phyloP scores from a whole-genome alignment of 805 yeast genomes.

The Schwanniomyces yamadae region DNA sequence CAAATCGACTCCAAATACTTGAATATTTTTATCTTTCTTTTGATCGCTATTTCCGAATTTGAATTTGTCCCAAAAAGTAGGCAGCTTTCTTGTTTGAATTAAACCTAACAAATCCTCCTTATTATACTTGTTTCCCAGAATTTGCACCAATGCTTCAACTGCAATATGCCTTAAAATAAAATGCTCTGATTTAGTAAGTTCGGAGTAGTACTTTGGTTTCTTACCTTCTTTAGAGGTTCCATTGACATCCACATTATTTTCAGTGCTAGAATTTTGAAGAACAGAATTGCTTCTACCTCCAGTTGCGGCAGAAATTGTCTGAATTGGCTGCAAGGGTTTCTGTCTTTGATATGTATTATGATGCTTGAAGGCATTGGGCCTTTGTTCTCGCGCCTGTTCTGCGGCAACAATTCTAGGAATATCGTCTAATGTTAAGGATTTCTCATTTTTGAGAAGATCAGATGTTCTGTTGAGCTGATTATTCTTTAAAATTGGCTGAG shows the following conservation, averaged over 20 bases:
- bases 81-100: slow-evolving; percentile 42
- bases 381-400: slow-evolving; percentile 89
- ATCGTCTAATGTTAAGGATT: slow-evolving; percentile 88
- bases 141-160: slow-evolving; percentile 47
- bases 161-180: slow-evolving; percentile 59
- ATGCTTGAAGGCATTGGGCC: slow-evolving; percentile 90
- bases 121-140: slow-evolving; percentile 21
- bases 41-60: slow-evolving; percentile 32
- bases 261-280: slow-evolving; percentile 1
- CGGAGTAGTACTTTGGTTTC: slow-evolving; percentile 56
- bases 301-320: slow-evolving; percentile 16
- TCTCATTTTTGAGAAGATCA: slow-evolving; percentile 72
- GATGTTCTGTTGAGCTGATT: slow-evolving; percentile 60
- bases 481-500: slow-evolving; percentile 31
- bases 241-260: background rate
- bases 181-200: slow-evolving; percentile 57
- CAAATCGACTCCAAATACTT: slow-evolving; percentile 78
- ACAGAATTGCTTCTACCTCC: slow-evolving; percentile 1
- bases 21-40: slow-evolving; percentile 24
- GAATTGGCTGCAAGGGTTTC: slow-evolving; percentile 25
- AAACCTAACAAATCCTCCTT: slow-evolving; percentile 38
- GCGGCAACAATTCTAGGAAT: slow-evolving; percentile 96
- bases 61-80: slow-evolving; percentile 56
- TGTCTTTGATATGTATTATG: slow-evolving; percentile 51
- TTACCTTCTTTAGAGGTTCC: background rate